These are phyloP conservation scores for Sporothrix schenckii DNA, from an alignment of 2,329 filamentous ascomycete species.

Conservation along the genomic window DNA sequence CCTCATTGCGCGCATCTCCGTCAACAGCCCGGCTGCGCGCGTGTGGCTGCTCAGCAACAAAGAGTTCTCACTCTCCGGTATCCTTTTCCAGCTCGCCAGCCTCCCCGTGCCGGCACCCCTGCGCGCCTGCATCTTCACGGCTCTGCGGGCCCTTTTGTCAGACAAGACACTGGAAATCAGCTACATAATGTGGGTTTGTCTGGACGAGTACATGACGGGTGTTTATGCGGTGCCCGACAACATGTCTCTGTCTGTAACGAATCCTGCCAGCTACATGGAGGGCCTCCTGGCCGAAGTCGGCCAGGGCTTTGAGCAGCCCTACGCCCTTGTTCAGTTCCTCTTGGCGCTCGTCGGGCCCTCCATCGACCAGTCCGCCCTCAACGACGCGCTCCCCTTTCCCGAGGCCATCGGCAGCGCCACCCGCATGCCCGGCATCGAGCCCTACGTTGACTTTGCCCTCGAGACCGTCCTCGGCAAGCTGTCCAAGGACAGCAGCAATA, in stretches of 20 bases:
- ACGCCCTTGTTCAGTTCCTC: slow-evolving; percentile 79
- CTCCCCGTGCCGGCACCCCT: slow-evolving; percentile 75
- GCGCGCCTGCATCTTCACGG: slow-evolving; percentile 80
- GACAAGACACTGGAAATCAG: slow-evolving; percentile 70
- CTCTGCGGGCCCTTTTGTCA: slow-evolving; percentile 73
- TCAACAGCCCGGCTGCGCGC: slow-evolving; percentile 72
- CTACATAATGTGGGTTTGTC: slow-evolving; percentile 73
- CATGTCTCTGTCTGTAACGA: slow-evolving; percentile 39
- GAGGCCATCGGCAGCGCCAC: slow-evolving; percentile 78
- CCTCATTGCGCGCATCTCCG: slow-evolving; percentile 78
- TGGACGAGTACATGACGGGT: slow-evolving; percentile 80
- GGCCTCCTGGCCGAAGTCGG: slow-evolving; percentile 74
- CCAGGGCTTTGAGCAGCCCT: slow-evolving; percentile 79
- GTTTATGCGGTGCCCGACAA: slow-evolving; percentile 49
- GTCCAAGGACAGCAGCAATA: slow-evolving; percentile 54
- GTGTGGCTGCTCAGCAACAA: slow-evolving; percentile 67
- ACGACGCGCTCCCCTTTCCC: slow-evolving; percentile 81
- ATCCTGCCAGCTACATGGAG: slow-evolving; percentile 54
- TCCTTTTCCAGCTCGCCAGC: slow-evolving; percentile 77
- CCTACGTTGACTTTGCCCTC: slow-evolving; percentile 89
- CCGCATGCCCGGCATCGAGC: slow-evolving; percentile 80
- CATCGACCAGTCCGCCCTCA: slow-evolving; percentile 61
- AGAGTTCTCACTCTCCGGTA: slow-evolving; percentile 68
- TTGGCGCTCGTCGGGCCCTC: slow-evolving; percentile 71
- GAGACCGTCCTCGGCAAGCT: slow-evolving; percentile 74